phyloP scores from a whole-genome alignment of 2,329 filamentous ascomycete genomes.

The Alternaria sp. region DNA sequence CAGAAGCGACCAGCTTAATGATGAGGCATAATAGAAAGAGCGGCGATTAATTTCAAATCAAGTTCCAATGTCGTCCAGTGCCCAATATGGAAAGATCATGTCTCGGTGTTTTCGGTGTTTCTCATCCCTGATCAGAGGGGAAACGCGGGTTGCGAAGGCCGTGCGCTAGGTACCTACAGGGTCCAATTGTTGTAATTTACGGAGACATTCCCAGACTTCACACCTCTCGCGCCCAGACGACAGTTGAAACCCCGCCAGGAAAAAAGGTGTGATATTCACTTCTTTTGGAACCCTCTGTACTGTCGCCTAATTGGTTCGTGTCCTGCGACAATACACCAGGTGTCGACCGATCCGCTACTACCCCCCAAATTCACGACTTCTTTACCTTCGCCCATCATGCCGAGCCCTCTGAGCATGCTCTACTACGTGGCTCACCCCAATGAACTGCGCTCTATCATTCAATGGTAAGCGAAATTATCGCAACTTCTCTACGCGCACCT shows the following conservation, averaged over 20 bases:
- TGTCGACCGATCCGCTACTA: slow-evolving; percentile 14
- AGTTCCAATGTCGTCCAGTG: background rate
- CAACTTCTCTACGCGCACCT: background rate
- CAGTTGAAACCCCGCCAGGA: background rate
- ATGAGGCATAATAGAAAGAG: too few relatives aligned
- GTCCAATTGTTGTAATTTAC: slow-evolving; percentile 20
- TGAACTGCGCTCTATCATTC: slow-evolving; percentile 82
- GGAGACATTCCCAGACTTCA: slow-evolving; percentile 14
- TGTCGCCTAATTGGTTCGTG: slow-evolving; percentile 16
- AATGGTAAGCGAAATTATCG: slow-evolving; percentile 71
- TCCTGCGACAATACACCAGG: slow-evolving; percentile 11
- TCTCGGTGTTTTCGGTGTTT: slow-evolving; percentile 9
- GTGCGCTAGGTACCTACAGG: slow-evolving; percentile 21
- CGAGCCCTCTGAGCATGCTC: slow-evolving; percentile 61
- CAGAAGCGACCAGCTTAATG: background rate
- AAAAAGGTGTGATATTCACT: background rate
- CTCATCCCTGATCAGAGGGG: slow-evolving; percentile 12
- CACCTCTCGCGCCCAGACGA: slow-evolving; percentile 8
- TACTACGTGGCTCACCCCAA: slow-evolving; percentile 80
- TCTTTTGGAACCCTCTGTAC: background rate
- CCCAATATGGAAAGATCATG: background rate
- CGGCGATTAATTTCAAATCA: too few relatives aligned
- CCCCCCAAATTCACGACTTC: slow-evolving; percentile 22
- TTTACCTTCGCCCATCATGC: slow-evolving; percentile 42
- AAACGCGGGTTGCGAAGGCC: slow-evolving; percentile 17